Conservation (phyloP, 2,329 filamentous ascomycete species). For the Colletotrichum coccodes region DNA sequence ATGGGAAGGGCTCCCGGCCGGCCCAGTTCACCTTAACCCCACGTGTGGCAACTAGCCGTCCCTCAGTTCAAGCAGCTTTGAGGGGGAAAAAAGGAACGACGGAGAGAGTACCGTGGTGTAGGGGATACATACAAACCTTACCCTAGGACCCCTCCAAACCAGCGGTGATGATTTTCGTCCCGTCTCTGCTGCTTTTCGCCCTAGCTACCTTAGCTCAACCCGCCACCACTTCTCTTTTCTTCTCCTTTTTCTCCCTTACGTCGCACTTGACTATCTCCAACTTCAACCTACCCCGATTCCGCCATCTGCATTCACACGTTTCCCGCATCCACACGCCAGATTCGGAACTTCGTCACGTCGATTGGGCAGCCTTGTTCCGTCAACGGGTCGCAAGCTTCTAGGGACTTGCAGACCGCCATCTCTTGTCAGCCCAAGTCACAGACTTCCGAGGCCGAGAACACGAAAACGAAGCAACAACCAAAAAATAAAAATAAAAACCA, state of each 20-base stretch:
- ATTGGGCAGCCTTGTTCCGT: not conserved
- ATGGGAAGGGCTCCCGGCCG: not conserved
- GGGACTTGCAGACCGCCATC: constrained; percentile 16
- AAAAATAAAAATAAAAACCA: too few species aligned
- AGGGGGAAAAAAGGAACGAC: not conserved
- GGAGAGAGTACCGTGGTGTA: too few species aligned
- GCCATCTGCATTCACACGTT: not conserved
- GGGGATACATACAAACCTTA: not conserved
- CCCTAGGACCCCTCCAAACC: not conserved
- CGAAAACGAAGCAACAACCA: not conserved
- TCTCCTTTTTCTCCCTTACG: not conserved
- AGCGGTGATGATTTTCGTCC: constrained; percentile 3
- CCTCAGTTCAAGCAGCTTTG: not conserved
- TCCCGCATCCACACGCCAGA: constrained; percentile 2
- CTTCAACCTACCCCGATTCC: not conserved
- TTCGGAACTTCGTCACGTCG: not conserved
- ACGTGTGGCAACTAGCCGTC: not conserved
- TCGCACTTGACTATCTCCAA: not conserved
- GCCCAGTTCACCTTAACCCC: not conserved
- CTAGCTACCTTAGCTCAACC: not conserved
- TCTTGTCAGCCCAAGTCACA: not conserved
- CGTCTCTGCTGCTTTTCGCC: not conserved
- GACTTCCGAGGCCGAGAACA: not conserved
- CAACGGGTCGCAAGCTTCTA: too few species aligned
- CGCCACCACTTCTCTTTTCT: not conserved